These are phyloP conservation scores for Primulina eburnea DNA, from an alignment of 257 asterid species.

Conservation along the genomic window DNA sequence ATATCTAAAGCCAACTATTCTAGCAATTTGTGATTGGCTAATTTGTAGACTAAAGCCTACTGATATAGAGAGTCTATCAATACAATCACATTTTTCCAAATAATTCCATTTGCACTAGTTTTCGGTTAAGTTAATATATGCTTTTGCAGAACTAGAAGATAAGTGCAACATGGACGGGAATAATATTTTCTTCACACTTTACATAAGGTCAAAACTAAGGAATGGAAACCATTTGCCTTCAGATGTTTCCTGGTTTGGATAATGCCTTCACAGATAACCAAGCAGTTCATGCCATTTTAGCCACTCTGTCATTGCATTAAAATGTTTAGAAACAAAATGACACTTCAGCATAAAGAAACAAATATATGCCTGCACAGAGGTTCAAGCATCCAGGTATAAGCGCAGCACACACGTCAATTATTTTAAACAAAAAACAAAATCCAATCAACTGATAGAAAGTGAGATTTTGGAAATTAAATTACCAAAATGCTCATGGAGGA, in stretches of 20 bases:
- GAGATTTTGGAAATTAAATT: constrained; percentile 1
- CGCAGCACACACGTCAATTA: constrained; percentile 2
- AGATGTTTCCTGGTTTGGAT: background rate
- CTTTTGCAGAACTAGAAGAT: constrained; percentile 4
- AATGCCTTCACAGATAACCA: background rate
- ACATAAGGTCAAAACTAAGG: constrained; percentile 8
- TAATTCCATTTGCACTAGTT: background rate
- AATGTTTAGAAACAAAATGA: background rate
- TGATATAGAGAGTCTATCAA: background rate
- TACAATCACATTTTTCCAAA: background rate
- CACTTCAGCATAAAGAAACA: constrained; percentile 6
- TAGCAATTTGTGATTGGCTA: background rate
- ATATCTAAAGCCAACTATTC: background rate
- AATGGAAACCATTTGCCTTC: background rate
- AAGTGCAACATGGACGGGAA: constrained; percentile 2
- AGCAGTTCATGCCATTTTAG: background rate
- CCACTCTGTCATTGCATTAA: background rate
- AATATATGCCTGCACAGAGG: background rate
- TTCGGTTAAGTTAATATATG: constrained; percentile 5
- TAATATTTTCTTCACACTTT: constrained; percentile 8
- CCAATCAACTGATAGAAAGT: background rate
- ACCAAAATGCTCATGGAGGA: constrained; percentile 38
- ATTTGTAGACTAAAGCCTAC: background rate
- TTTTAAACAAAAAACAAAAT: background rate
- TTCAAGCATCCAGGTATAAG: background rate